Evolutionary conservation across 2,329 filamentous ascomycete genomes (phyloP).

Genomic region (Juglanconis juglandina): DNA sequence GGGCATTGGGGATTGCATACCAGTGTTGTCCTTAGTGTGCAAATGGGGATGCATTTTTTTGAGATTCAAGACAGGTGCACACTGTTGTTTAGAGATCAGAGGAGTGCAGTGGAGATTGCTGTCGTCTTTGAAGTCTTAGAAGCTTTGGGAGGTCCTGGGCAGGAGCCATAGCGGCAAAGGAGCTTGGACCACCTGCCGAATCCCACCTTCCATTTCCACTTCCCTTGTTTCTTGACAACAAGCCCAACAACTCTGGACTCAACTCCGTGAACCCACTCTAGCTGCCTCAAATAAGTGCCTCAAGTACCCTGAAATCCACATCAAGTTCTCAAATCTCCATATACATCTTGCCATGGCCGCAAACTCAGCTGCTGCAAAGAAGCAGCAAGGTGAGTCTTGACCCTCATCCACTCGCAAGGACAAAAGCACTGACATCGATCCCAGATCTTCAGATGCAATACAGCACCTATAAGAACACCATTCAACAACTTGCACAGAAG

Average conservation of each 20-base stretch:
- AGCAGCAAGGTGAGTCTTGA: conserved; percentile 63
- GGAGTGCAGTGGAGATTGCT: no score
- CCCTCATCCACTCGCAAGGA: neutral
- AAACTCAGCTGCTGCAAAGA: conserved; percentile 57
- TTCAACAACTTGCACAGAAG: conserved; percentile 92
- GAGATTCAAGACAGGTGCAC: neutral
- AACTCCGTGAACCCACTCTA: no score
- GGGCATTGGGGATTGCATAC: conserved; percentile 45
- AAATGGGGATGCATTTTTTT: conserved; percentile 93
- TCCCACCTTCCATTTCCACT: no score
- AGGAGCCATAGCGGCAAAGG: no score
- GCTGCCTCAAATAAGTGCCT: neutral
- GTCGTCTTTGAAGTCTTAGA: neutral
- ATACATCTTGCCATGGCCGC: conserved; percentile 39
- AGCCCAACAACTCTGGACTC: no score
- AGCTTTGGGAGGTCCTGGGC: no score
- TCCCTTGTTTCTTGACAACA: no score
- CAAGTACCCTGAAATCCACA: neutral
- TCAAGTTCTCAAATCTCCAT: conserved; percentile 8
- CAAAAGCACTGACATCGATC: neutral
- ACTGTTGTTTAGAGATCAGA: no score
- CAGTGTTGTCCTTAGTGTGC: conserved; percentile 85
- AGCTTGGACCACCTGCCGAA: no score
- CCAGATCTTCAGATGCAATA: conserved; percentile 78
- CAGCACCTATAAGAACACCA: conserved; percentile 69